phyloP scores from a whole-genome alignment of 2,329 filamentous ascomycete species.

The Dothistroma pini region DNA sequence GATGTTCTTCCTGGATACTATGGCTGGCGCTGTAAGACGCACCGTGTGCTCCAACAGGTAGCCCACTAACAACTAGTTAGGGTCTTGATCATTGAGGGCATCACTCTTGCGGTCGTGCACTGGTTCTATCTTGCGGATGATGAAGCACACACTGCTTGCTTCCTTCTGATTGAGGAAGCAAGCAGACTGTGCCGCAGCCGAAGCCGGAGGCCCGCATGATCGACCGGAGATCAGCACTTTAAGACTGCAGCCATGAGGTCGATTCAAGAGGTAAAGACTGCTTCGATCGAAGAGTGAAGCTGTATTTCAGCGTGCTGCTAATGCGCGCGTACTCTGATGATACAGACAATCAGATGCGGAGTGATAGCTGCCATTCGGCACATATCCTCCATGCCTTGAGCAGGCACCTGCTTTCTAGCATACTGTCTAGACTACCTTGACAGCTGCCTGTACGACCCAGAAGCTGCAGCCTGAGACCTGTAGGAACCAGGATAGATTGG shows the following conservation, averaged over 20 bases:
- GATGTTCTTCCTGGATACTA: slow-evolving; percentile 60
- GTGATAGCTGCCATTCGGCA: neutral
- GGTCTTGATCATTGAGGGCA: slow-evolving; percentile 63
- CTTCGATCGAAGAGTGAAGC: no score
- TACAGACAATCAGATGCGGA: neutral
- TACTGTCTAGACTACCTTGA: neutral
- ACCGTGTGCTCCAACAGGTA: neutral
- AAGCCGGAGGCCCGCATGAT: no score
- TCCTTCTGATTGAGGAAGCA: slow-evolving; percentile 55
- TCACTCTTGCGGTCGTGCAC: slow-evolving; percentile 54
- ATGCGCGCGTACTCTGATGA: no score
- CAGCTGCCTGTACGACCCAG: neutral
- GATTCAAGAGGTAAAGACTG: no score
- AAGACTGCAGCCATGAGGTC: no score
- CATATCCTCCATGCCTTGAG: no score
- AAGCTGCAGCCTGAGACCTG: neutral
- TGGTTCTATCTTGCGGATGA: slow-evolving; percentile 58
- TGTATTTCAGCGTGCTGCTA: no score
- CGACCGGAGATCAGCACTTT: no score
- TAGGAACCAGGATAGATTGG: slow-evolving; percentile 2
- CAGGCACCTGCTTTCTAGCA: neutral
- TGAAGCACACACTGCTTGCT: slow-evolving; percentile 61
- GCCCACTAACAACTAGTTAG: slow-evolving; percentile 29
- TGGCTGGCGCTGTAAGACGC: slow-evolving; percentile 58
- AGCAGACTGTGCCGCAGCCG: no score